Evolutionary conservation across 2,329 filamentous ascomycete species (phyloP), one percentile per base, ranked within the genome.

Genomic region (Triangularia verruculosa): DNA sequence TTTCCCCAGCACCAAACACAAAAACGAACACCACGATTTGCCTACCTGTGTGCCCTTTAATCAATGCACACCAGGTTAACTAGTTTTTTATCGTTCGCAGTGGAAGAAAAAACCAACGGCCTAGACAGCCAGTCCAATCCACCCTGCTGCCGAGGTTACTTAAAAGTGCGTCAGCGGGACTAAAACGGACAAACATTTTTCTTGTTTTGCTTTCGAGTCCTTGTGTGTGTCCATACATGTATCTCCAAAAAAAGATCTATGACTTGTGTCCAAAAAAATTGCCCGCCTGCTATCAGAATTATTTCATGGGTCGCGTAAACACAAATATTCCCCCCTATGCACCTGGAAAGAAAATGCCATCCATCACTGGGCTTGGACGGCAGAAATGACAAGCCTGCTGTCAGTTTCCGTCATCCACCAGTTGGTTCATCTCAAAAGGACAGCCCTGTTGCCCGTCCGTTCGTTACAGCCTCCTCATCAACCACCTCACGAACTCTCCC

Each of bases 41-140:
- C 84, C 84, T 86, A 81, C 84, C 84, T 83, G 79, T 83, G 76
- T 79, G 82, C 80, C 39, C 39, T 79, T 76, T 77, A 72, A 78
- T 80, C 79, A 76, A 79, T 86, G 81, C 82, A 80, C 82, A 78
- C 76, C 79, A 79, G 83, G 84, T 86, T 78, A 85, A 84, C 80
- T 84, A 83, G 73, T 76, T 25, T 77, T 75, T 78, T 80, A 78
- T 86, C 83, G 82, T 82, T 83, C 77, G 72, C 53, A 75, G 83
- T 86, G 85, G 84, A 82, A 87, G 83, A 86, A 80, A 71, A 82
- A 86, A 73, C 78, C 76, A 75, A 81, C 75, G 84, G 85, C 83
- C 84, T 86, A 86, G 85, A 87, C 85, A 87, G 83, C 85, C 85
- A 74, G 83, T 85, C 84, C 82, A 78, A 81, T 87, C 85, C 85